Evolutionary conservation across 1,284 basidiomycete genomes (phyloP).

Genomic region (Naganishia albida): DNA sequence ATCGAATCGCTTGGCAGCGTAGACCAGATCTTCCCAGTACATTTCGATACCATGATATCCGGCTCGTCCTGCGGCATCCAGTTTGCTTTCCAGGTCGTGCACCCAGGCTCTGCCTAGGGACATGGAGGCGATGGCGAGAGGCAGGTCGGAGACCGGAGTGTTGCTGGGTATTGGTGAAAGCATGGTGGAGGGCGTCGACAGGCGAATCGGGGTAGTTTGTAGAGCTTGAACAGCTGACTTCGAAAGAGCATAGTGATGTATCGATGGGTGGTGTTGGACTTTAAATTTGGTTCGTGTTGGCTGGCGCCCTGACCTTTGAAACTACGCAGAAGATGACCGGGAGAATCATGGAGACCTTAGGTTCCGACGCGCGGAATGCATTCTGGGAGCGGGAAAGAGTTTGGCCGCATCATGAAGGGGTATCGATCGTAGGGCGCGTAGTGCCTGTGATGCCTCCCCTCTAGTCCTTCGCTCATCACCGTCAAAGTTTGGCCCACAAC

Average conservation of each 20-base stretch:
- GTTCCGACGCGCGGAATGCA: too few species aligned
- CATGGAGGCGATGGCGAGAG: conserved; percentile 24
- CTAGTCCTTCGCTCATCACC: too few species aligned
- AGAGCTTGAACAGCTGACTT: too few species aligned
- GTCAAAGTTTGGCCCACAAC: neutral
- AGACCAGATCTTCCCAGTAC: conserved; percentile 27
- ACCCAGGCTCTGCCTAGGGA: conserved; percentile 26
- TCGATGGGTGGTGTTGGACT: too few species aligned
- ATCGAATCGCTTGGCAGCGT: conserved; percentile 23
- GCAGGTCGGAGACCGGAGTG: conserved; percentile 16
- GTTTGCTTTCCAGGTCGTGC: conserved; percentile 20
- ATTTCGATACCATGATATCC: conserved; percentile 26
- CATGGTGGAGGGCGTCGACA: neutral
- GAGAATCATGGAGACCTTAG: neutral
- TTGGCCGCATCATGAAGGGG: neutral
- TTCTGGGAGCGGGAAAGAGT: too few species aligned
- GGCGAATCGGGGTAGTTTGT: too few species aligned
- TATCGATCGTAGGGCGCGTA: too few species aligned
- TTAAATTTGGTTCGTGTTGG: too few species aligned
- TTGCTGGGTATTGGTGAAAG: conserved; percentile 16
- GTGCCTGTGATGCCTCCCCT: too few species aligned
- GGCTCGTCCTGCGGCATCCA: conserved; percentile 25
- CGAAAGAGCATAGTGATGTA: too few species aligned
- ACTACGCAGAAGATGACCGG: neutral
- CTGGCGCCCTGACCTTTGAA: too few species aligned